Base-by-base conservation (phyloP, 2,329 filamentous ascomycete species). In the Myriosclerotinia curreyana region DNA sequence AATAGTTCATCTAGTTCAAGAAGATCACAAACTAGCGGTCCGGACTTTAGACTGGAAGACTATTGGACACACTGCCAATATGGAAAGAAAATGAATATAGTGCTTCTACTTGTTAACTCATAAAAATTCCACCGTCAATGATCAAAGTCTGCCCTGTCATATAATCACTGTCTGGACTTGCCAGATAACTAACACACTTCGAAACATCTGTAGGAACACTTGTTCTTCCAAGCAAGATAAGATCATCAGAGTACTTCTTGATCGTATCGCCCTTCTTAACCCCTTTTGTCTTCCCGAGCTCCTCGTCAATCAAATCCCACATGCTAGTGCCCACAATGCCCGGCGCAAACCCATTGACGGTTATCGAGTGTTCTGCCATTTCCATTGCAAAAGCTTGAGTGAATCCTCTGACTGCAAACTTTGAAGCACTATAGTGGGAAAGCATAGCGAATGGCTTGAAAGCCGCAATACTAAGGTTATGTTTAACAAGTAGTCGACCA, bases 241-340 rank as follows among this genome's bases (percentile, higher is more conserved):
- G 65, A 7, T 86, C 80, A 0, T 77, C 69, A 0, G 76, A 80
- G 66, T 82, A 83, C 70, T 83, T 83, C 72, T 81, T 80, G 63
- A 86, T 82, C 17, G 79, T 82, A 31, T 82, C 80, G 2, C 82
- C 82, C 69, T 80, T 82, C 69, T 78, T 75, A 0, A 77, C 75
- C 0, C 82, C 85, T 1, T 75, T 77, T 64, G 79, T 78, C 71
- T 82, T 79, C 0, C 80, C 83, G 40, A 88, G 67, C 64, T 82
- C 81, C 67, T 83, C 81, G 66, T 89, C 87, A 62, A 90, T 88
- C 2, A 84, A 71, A 53, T 89, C 86, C 86, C 86, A 90, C 86
- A 89, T 89, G 0, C 79, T 77, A 0, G 86, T 89, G 0, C 82
- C 85, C 0, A 90, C 85, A 55, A 90, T 87, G 81, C 4, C 82